These are phyloP conservation scores for Tulasnella calospora DNA, from an alignment of 768 basidiomycete genomes.

Conservation along the genomic window DNA sequence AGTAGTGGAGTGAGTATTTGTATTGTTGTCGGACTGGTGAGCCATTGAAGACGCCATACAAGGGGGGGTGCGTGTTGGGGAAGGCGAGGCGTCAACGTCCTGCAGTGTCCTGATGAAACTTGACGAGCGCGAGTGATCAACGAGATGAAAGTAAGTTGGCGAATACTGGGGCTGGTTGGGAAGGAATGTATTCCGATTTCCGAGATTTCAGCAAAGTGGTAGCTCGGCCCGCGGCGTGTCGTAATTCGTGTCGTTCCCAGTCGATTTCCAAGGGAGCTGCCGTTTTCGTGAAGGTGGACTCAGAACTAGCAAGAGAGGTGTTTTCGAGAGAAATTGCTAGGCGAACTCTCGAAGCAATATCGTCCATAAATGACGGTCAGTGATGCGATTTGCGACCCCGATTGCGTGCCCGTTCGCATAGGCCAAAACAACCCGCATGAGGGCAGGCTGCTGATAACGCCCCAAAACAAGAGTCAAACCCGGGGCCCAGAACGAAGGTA, in stretches of 20 bases:
- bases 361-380: slow-evolving; percentile 4
- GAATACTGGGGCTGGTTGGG: not conserved
- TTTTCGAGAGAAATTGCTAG: not conserved
- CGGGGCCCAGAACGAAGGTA: not conserved
- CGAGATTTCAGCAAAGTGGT: slow-evolving; percentile 11
- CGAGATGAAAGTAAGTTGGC: not conserved
- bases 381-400: slow-evolving; percentile 9
- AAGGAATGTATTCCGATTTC: not conserved
- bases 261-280: not conserved
- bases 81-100: not conserved
- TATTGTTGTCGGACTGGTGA: slow-evolving; percentile 15
- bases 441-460: slow-evolving; percentile 1
- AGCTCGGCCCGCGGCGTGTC: slow-evolving; percentile 8
- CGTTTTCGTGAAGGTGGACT: not conserved
- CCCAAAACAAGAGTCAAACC: not conserved
- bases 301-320: not conserved
- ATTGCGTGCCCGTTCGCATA: slow-evolving; percentile 11
- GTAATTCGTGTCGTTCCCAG: not conserved
- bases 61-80: not conserved
- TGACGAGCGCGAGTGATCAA: not conserved
- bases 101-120: not conserved
- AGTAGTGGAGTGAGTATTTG: slow-evolving; percentile 16
- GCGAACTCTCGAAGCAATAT: not conserved
- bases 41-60: slow-evolving; percentile 2
- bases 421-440: not conserved